Percentiles rank a stretch among this genome's conserved stretches.
These are phyloP conservation scores for Fusarium tanahbumbuense DNA, from an alignment of 2,329 filamentous ascomycete species.

Conservation along the genomic window DNA sequence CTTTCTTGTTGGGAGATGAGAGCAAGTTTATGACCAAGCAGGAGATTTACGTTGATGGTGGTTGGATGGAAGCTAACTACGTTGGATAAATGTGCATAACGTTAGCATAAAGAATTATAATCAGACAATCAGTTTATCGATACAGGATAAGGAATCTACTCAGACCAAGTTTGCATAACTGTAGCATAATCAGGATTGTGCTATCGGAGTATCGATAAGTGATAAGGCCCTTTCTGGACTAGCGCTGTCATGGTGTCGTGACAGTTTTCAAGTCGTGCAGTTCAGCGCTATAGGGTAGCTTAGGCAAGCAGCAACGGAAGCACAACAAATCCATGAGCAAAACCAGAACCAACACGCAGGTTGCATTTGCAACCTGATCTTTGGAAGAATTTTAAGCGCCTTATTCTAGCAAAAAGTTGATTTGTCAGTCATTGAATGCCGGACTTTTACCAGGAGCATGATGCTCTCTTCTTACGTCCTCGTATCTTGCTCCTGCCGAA, in stretches of 20 bases:
- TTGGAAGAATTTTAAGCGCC: accelerated
- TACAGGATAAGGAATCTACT: neutral
- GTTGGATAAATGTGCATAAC: slow-evolving; percentile 13
- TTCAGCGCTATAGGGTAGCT: neutral
- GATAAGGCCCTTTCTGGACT: neutral
- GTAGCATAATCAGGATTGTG: neutral
- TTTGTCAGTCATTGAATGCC: neutral
- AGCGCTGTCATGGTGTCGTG: too few relatives aligned
- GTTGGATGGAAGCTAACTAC: slow-evolving; percentile 46
- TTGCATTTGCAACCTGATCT: neutral
- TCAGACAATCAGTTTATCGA: neutral
- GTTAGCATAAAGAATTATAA: neutral
- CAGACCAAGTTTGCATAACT: neutral
- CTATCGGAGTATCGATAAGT: neutral
- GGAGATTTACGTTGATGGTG: slow-evolving; percentile 48
- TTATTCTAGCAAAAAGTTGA: neutral
- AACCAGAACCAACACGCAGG: neutral
- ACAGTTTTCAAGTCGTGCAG: too few relatives aligned
- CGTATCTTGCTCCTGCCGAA: neutral
- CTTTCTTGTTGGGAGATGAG: slow-evolving; percentile 49
- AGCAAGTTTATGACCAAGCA: slow-evolving; percentile 49
- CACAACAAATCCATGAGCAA: neutral
- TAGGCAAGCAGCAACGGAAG: neutral
- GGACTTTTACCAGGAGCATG: neutral
- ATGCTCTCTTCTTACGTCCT: accelerated